Evolutionary conservation across 2,329 filamentous ascomycete species (phyloP).

Genomic region (Paraconiothyrium brasiliense): DNA sequence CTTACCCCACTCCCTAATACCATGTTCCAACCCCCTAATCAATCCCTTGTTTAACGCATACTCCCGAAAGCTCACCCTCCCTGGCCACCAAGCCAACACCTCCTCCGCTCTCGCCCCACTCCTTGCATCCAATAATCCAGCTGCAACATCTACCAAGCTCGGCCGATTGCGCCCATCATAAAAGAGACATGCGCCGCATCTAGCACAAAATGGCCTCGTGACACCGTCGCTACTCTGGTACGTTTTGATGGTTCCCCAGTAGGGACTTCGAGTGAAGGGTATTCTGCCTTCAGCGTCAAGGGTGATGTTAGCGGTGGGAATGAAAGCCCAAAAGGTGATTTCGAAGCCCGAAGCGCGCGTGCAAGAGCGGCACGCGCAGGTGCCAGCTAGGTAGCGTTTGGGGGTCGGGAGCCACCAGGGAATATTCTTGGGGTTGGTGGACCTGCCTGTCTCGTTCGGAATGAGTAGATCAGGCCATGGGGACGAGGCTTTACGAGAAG

Average conservation of each 20-base stretch:
- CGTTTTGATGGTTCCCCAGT: conserved; percentile 53
- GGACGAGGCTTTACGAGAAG: conserved; percentile 44
- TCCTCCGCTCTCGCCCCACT: conserved; percentile 59
- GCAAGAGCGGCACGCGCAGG: conserved; percentile 60
- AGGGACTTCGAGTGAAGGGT: conserved; percentile 24
- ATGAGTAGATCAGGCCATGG: conserved; percentile 53
- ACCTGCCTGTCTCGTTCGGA: conserved; percentile 24
- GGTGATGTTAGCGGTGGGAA: conserved; percentile 49
- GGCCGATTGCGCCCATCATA: conserved; percentile 54
- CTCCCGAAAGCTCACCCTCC: conserved; percentile 46
- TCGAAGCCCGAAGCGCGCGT: conserved; percentile 55
- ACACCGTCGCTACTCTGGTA: conserved; percentile 57
- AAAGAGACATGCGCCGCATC: conserved; percentile 59
- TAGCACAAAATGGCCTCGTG: conserved; percentile 59
- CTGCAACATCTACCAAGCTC: conserved; percentile 56
- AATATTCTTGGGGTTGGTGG: conserved; percentile 26
- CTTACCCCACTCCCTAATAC: conserved; percentile 35
- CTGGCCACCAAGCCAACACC: conserved; percentile 52
- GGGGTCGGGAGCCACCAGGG: conserved; percentile 45
- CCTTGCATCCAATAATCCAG: conserved; percentile 55
- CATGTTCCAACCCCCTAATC: conserved; percentile 46
- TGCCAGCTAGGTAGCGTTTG: conserved; percentile 51
- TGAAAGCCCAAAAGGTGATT: conserved; percentile 59
- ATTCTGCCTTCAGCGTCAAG: conserved; percentile 35
- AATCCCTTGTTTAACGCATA: conserved; percentile 51